Evolutionary conservation across 345 rosid species (phyloP), one percentile per base, ranked within the genome.

Genomic region (Salix suchowensis): DNA sequence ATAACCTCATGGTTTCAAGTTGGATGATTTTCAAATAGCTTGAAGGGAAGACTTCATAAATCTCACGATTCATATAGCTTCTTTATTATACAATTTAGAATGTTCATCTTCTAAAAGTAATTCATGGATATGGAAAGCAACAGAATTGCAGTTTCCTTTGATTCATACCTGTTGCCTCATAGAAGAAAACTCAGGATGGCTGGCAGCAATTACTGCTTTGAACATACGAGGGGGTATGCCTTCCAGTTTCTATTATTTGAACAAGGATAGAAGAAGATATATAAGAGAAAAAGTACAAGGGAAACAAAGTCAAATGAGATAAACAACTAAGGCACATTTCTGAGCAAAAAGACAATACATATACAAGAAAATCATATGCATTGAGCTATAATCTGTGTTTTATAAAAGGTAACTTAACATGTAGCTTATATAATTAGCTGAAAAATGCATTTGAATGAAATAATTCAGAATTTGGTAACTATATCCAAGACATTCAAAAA

Each of bases 211-310:
- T 64, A 96, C 91, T 19, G 94, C 80, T 83, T 96, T 94, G 88
- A 96, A 94, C 99, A 92, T 96, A 14, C 92, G 98, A 81, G 98
- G 99, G 30, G 91, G 93, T 82, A 94, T 87, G 58, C 99, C 99
- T 86, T 92, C 94, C 80, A 94, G 99, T 84, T 87, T 89, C 98
- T 91, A 74, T 74, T 71, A 77, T 80, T 81, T 79, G 70, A 58
- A 34, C 40, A 65, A 48, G 70, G 71, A 50, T n/a, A 30, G 10
- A 58, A 18, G 6, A 50, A 70, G 55, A 19, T 15, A 70, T 50
- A 70, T 74, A 36, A 54, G 2, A 70, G 68, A 68, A 18, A 68
- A 9, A 46, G 26, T 15, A 62, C 4, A 67, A n/a, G 18, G n/a
- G 28, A 28, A 26, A 36, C n/a, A 48, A 39, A 23, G 42, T 28